These are phyloP conservation scores for Schizopora paradoxa DNA, from an alignment of 1,284 basidiomycete species.

Conservation along the genomic window DNA sequence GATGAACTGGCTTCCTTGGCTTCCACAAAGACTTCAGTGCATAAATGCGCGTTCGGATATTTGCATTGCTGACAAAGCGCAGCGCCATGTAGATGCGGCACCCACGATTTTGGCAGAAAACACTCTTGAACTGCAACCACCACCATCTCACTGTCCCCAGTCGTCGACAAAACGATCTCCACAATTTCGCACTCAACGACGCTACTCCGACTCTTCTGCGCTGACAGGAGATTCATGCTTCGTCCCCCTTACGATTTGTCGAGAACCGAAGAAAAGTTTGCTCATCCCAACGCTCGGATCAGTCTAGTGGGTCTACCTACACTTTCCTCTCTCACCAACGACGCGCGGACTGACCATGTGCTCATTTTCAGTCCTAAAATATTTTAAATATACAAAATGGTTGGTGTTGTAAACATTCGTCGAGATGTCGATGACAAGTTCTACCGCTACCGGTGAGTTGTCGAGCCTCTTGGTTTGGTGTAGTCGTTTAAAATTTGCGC, in stretches of 20 bases:
- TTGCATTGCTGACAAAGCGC: not conserved
- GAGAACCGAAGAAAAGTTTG: constrained; percentile 47
- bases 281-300: constrained; percentile 48
- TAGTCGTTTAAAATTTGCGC: constrained; percentile 15
- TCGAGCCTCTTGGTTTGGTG: constrained; percentile 13
- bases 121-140: constrained; percentile 21
- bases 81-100: too few relatives aligned
- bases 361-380: constrained; percentile 47
- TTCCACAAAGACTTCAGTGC: too few relatives aligned
- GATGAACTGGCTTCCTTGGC: too few relatives aligned
- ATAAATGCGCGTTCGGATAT: not conserved
- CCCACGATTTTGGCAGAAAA: too few relatives aligned
- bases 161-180: constrained; percentile 28
- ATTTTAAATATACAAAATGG: constrained; percentile 62
- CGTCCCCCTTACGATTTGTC: constrained; percentile 69
- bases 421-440: constrained; percentile 97
- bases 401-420: constrained; percentile 92
- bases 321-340: not conserved
- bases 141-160: constrained; percentile 20
- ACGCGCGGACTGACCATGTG: not conserved
- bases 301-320: constrained; percentile 45
- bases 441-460: constrained; percentile 74
- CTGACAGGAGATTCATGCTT: constrained; percentile 84
- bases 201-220: constrained; percentile 57
- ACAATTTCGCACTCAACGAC: constrained; percentile 61